A percentile compares a stretch with the other conserved stretches of the same genome.
These are phyloP conservation scores for Globisporangium parvum DNA, from an alignment of 352 stramenopile species.

Conservation along the genomic window DNA sequence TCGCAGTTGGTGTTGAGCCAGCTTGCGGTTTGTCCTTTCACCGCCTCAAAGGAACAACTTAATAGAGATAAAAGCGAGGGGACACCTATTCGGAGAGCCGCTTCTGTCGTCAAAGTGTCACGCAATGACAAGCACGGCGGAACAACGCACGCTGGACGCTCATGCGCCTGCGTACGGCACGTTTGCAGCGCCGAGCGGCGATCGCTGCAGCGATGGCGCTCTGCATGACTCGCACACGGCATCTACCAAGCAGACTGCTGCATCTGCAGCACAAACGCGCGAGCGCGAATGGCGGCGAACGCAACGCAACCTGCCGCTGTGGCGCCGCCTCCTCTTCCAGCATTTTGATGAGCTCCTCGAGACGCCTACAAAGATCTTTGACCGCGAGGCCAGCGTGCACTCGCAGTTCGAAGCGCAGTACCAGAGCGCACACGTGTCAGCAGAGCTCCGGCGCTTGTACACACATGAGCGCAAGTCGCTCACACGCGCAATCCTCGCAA, in stretches of 20 bases:
- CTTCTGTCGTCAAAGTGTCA: no score
- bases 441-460: background rate
- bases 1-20: no score
- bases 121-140: no score
- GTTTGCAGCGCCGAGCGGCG: background rate
- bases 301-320: background rate
- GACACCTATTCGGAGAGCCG: no score
- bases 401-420: background rate
- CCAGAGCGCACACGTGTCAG: background rate
- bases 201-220: no score
- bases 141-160: no score
- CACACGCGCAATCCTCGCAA: background rate
- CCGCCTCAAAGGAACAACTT: no score
- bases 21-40: no score
- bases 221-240: no score
- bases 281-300: background rate
- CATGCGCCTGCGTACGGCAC: no score
- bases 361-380: background rate
- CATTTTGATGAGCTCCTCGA: background rate
- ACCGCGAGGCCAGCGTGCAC: background rate
- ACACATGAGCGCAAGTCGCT: background rate
- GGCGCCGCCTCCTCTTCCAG: background rate
- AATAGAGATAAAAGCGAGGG: no score
- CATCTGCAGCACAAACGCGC: background rate
- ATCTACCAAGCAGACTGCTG: background rate